A percentile compares a stretch with the other conserved stretches of the same genome.
phyloP scores from a whole-genome alignment of 179 eudicot species.

The Nepenthes alata region DNA sequence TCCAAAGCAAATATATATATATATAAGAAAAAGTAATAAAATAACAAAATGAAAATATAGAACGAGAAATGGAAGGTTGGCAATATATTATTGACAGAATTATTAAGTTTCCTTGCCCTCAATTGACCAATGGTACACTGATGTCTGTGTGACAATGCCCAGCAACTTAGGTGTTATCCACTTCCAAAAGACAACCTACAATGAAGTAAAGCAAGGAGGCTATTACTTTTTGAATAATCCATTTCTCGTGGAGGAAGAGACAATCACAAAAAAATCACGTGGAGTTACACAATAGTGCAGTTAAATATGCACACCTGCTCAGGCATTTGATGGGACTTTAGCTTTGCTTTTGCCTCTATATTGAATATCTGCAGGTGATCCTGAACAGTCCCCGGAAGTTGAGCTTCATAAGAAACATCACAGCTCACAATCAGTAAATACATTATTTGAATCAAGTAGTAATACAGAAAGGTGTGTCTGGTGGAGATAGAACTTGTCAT shows the following conservation, averaged over 20 bases:
- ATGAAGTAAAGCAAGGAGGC: neutral
- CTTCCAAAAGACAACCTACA: slow-evolving; percentile 85
- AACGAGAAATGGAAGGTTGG: neutral
- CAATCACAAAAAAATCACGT: neutral
- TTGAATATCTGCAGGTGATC: slow-evolving; percentile 82
- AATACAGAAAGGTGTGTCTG: neutral
- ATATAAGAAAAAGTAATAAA: too few relatives aligned
- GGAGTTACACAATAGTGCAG: neutral
- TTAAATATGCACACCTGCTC: slow-evolving; percentile 42
- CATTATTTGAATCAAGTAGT: neutral
- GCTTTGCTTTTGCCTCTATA: slow-evolving; percentile 66
- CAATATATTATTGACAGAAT: neutral
- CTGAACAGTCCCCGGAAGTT: slow-evolving; percentile 75
- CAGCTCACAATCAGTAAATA: neutral
- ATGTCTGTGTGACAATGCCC: slow-evolving; percentile 69
- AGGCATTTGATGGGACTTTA: slow-evolving; percentile 86
- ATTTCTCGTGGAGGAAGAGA: neutral
- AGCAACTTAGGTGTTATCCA: slow-evolving; percentile 73
- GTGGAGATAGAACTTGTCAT: too few relatives aligned
- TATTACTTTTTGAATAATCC: neutral
- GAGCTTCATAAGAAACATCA: slow-evolving; percentile 39
- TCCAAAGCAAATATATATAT: too few relatives aligned
- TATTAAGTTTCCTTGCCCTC: slow-evolving; percentile 32
- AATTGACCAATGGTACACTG: slow-evolving; percentile 84
- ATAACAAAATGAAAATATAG: neutral